Evolutionary conservation across 306 rosid genomes (phyloP), one percentile per base, ranked within the genome.

Genomic region (Castanopsis chinensis): DNA sequence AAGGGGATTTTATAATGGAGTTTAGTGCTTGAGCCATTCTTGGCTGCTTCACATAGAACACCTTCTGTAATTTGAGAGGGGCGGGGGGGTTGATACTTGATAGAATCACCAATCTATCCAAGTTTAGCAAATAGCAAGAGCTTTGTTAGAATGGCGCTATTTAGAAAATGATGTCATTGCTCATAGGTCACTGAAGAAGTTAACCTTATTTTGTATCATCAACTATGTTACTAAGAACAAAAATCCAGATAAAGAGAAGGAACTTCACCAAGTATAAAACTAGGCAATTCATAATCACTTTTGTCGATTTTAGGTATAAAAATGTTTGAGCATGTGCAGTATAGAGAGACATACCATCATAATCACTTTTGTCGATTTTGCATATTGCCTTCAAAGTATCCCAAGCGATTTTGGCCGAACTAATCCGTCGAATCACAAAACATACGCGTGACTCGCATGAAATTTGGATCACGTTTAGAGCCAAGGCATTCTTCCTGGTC

Each of bases 291-390:
- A n/a, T n/a, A n/a, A n/a, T n/a, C n/a, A n/a, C n/a, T n/a, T n/a
- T n/a, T n/a, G n/a, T n/a, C n/a, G n/a, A n/a, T 35, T 35, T 35
- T 1, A 5, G 41, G 43, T 35, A 35, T 6, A 35, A 35, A 30
- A 35, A 35, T 6, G 0, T 6, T 6, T 5, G 6, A 6, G 52
- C 14, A 45, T 0, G 4, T 45, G 52, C 15, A 35, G 43, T 35
- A 35, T 10, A 2, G 1, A 10, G 69, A 25, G n/a, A 25, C 17
- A 61, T 5, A 27, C 19, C 37, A 12, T 7, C 0, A 33, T 27
- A 10, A 1, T 4, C 1, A 11, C 28, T 28, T 5, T 13, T 14
- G 3, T 0, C 10, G 8, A 6, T 5, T 0, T 2, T 14, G 15
- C 2, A 25, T 14, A 12, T 25, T 61, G 0, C 2, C 4, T 5